Evolutionary conservation across 2,329 filamentous ascomycete species (phyloP), one percentile per base, ranked within the genome.

Genomic region (Colletotrichum zoysiae): DNA sequence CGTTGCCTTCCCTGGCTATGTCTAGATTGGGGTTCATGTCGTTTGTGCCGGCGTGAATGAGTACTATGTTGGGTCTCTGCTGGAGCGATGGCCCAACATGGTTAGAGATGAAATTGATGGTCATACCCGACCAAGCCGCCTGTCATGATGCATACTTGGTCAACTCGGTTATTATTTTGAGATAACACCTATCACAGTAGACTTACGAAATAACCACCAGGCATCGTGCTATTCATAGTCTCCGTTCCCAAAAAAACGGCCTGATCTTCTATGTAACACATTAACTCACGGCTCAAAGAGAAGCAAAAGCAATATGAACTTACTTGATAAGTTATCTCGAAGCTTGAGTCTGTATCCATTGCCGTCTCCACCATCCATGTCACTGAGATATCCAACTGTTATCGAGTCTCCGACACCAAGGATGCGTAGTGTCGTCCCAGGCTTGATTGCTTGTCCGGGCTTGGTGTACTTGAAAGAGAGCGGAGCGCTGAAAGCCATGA

Each of bases 391-490:
- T 0, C 81, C 81, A 7, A 76, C 75, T 0, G 81, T 83, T 62
- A 83, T 83, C 2, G 81, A 83, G 62, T 83, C 81, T 6, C 81
- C 81, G 1, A 79, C 77, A n/a, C 79, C 77, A 12, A 83, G 78
- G 30, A 82, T 79, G 9, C 81, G 81, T 11, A 82, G 76, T 20
- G 81, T 76, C 0, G 75, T 78, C 8, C 77, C 78, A 0, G 74
- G 67, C 58, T 76, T 78, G 33, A 79, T 67, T 11, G 33, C 42
- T 50, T 38, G 53, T 1, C 73, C 73, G 8, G 70, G 65, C 38
- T 64, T 69, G 20, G 60, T 38, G 2, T 38, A 44, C 38, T 26
- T 50, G 26, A 64, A 71, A 5, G n/a, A 44, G n/a, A 71, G 46
- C 12, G 69, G 65, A 6, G 40, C 33, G n/a, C 8, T 51, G 7